Conservation (phyloP, 1,139 yeast species). For the Zygotorulaspora mrakii region DNA sequence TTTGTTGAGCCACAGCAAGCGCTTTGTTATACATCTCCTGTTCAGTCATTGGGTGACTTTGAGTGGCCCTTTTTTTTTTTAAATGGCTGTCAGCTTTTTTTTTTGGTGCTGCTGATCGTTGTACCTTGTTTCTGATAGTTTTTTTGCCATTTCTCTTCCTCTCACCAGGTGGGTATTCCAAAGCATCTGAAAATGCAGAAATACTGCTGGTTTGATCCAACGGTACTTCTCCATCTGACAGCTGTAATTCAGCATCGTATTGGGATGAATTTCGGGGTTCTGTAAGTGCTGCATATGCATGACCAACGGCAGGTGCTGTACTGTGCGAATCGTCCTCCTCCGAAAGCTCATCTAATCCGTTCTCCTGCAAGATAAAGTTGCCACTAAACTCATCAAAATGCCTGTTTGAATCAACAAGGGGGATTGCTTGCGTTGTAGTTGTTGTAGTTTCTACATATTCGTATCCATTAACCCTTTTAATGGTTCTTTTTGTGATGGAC, state of each 20-base stretch:
- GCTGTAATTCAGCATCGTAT: background rate
- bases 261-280: conserved; percentile 4
- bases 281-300: conserved; percentile 13
- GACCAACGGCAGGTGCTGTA: conserved; percentile 7
- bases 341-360: conserved; percentile 13
- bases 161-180: conserved; percentile 22
- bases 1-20: conserved; percentile 35
- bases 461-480: conserved; percentile 32
- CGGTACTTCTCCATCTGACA: conserved; percentile 16
- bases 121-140: conserved; percentile 10
- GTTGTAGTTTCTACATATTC: conserved; percentile 36
- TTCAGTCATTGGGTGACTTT: conserved; percentile 21
- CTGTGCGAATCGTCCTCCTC: conserved; percentile 9
- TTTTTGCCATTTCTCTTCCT: conserved; percentile 3
- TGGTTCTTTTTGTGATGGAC: conserved; percentile 33
- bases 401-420: conserved; percentile 19
- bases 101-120: too few species aligned
- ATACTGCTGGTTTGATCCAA: conserved; percentile 28
- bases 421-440: conserved; percentile 27
- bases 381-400: conserved; percentile 36
- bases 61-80: conserved; percentile 4
- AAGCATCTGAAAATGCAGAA: conserved; percentile 32
- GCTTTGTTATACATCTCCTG: conserved; percentile 39
- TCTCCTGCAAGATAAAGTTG: conserved; percentile 23
- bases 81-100: background rate